A percentile compares a stretch with the other conserved stretches of the same genome.
Evolutionary conservation across 208 protist genomes (phyloP).

Genomic region (Porcisia hertigi): DNA sequence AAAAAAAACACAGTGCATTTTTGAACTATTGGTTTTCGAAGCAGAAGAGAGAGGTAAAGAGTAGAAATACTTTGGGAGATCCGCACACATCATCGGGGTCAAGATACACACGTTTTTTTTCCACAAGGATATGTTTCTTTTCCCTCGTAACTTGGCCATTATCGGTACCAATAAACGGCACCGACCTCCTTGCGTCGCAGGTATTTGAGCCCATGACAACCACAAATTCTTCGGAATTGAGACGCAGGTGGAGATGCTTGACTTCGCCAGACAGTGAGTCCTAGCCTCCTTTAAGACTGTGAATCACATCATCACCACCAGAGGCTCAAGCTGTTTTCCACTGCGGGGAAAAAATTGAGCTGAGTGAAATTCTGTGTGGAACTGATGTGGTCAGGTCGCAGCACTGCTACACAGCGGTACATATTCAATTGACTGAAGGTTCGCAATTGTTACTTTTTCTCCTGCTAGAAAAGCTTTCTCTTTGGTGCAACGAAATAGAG

Average conservation of each 20-base stretch:
- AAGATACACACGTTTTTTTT: not conserved
- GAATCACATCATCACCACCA: not conserved
- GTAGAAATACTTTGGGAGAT: not conserved
- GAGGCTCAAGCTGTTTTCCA: no score
- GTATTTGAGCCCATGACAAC: not conserved
- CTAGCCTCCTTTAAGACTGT: not conserved
- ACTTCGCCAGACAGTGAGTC: not conserved
- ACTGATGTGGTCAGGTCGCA: not conserved
- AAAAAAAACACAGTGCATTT: not conserved
- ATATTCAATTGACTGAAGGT: not conserved
- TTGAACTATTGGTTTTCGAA: not conserved
- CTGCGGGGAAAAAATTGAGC: not conserved
- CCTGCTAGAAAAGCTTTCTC: not conserved
- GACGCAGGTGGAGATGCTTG: not conserved
- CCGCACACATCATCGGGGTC: no score
- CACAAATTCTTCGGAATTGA: not conserved
- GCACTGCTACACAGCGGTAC: no score
- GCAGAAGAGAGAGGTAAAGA: not conserved
- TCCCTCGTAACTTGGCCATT: no score
- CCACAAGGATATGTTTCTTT: not conserved
- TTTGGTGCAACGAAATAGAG: not conserved
- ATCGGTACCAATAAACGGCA: not conserved
- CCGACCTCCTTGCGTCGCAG: not conserved
- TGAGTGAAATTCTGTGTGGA: not conserved
- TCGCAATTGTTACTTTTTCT: not conserved